Percentiles rank a stretch among this genome's conserved stretches.
Conservation (phyloP, 2,329 filamentous ascomycete genomes). For the Fusarium sp. region DNA sequence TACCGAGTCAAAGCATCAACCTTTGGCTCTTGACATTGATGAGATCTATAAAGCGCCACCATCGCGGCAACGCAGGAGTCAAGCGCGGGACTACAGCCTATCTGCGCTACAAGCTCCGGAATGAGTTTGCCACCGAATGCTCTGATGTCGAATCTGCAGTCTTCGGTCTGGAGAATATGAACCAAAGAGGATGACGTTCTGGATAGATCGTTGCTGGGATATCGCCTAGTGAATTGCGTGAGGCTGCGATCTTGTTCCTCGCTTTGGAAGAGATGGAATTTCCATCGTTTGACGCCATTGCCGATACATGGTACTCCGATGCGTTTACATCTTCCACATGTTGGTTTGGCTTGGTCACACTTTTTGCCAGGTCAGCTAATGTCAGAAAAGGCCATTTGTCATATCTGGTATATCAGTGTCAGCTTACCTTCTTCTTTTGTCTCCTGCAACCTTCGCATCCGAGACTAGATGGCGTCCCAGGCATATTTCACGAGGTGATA, state of each 20-base stretch:
- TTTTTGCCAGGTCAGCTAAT: not conserved
- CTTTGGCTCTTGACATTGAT: slow-evolving; percentile 7
- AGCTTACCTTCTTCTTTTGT: slow-evolving; percentile 39
- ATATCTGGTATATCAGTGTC: not conserved
- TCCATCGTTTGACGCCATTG: slow-evolving; percentile 40
- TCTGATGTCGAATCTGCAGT: slow-evolving; percentile 41
- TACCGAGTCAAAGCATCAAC: slow-evolving; percentile 31
- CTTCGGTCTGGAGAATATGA: slow-evolving; percentile 36
- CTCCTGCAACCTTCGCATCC: slow-evolving; percentile 35
- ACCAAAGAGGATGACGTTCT: slow-evolving; percentile 29
- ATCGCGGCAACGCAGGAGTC: slow-evolving; percentile 38
- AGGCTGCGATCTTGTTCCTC: not conserved
- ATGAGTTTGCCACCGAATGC: slow-evolving; percentile 35
- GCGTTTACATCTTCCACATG: slow-evolving; percentile 39
- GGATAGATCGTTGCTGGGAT: slow-evolving; percentile 33
- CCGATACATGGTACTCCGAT: slow-evolving; percentile 31
- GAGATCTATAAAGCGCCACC: slow-evolving; percentile 30
- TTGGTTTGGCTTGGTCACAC: slow-evolving; percentile 34
- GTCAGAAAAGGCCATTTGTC: not conserved
- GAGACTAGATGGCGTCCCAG: slow-evolving; percentile 32
- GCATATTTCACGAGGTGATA: slow-evolving; percentile 2
- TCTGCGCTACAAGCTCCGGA: slow-evolving; percentile 27
- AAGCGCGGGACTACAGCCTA: slow-evolving; percentile 30
- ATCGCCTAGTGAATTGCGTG: not conserved
- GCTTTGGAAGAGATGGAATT: slow-evolving; percentile 24